Evolutionary conservation across 2,329 filamentous ascomycete species (phyloP).

Genomic region (Botrytis fabae): DNA sequence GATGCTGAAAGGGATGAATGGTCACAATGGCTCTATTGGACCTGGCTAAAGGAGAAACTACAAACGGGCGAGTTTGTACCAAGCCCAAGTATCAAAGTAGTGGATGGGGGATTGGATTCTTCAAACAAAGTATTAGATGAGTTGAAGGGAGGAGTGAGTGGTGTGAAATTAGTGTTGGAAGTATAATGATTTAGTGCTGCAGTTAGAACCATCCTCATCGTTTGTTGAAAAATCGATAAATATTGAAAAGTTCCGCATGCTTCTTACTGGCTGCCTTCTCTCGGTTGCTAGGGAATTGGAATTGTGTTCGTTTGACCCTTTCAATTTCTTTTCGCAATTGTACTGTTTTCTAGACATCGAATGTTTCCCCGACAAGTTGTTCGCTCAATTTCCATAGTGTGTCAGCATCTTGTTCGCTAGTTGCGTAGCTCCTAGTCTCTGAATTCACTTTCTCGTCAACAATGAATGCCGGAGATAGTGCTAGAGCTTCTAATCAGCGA

Average conservation of each 20-base stretch:
- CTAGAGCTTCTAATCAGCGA: not conserved
- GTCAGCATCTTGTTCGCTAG: not conserved
- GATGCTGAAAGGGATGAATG: slow-evolving; percentile 43
- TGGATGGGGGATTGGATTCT: slow-evolving; percentile 43
- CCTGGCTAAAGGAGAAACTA: slow-evolving; percentile 38
- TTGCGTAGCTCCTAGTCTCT: not conserved
- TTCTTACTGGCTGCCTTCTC: not conserved
- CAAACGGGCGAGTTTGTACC: slow-evolving; percentile 36
- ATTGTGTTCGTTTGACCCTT: not conserved
- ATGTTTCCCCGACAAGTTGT: not conserved
- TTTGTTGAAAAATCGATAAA: not conserved
- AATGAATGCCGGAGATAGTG: not conserved
- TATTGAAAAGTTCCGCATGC: not conserved
- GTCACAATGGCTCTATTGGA: slow-evolving; percentile 3
- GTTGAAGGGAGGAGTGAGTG: slow-evolving; percentile 46
- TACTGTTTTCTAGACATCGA: not conserved
- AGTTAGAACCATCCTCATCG: not conserved
- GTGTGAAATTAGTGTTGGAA: slow-evolving; percentile 43
- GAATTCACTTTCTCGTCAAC: not conserved
- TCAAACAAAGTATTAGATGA: slow-evolving; percentile 44
- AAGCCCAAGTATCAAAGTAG: slow-evolving; percentile 43
- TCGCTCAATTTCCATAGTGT: not conserved
- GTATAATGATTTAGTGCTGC: slow-evolving; percentile 18
- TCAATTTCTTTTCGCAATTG: not conserved
- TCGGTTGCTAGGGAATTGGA: not conserved